phyloP scores from a whole-genome alignment of 169 alveolate species.

The Blepharisma undulans region DNA sequence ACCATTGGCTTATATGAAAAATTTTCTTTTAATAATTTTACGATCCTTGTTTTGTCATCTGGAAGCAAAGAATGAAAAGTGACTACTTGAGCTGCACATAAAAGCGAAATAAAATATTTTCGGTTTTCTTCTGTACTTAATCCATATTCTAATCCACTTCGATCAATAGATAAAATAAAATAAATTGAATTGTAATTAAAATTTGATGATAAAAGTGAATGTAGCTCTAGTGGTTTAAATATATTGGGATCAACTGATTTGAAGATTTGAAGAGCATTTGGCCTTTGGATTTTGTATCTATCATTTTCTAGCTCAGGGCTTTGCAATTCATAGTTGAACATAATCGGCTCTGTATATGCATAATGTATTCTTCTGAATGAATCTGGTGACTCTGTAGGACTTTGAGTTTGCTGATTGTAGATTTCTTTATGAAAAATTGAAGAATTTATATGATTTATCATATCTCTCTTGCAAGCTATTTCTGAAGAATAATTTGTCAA shows the following conservation, averaged over 20 bases:
- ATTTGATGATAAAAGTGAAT: neutral
- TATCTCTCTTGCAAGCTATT: neutral
- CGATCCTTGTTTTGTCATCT: slow-evolving; percentile 15
- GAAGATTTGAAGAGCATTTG: neutral
- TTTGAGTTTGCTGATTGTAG: neutral
- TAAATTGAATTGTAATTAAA: neutral
- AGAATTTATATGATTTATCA: neutral
- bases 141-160: neutral
- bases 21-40: slow-evolving; percentile 4
- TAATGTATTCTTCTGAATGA: neutral
- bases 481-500: neutral
- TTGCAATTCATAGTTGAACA: neutral
- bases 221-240: neutral
- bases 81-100: slow-evolving; percentile 11
- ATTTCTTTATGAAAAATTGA: neutral
- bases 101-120: neutral
- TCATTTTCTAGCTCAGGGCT: neutral
- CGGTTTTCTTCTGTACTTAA: neutral
- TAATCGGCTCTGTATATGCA: neutral
- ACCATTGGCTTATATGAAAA: slow-evolving; percentile 20
- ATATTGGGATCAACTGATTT: neutral
- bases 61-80: neutral
- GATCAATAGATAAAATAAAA: neutral
- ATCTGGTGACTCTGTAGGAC: neutral
- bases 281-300: neutral